These are phyloP conservation scores for Trypanosoma boissoni DNA, from an alignment of 208 protist genomes.

Conservation along the genomic window DNA sequence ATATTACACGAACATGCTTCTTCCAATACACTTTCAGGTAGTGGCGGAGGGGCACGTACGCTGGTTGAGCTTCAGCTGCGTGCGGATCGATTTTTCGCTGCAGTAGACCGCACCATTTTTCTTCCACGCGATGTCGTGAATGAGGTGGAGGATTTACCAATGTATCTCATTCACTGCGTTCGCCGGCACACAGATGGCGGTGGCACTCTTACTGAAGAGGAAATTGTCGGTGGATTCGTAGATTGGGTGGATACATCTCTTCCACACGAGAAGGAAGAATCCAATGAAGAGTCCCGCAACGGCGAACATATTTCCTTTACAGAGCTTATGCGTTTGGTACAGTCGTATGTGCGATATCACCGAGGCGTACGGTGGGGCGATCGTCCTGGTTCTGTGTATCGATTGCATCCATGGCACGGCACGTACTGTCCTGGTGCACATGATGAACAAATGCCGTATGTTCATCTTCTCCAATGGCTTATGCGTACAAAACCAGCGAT, in stretches of 20 bases:
- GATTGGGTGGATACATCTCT: conserved; percentile 36
- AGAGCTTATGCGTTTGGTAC: conserved; percentile 44
- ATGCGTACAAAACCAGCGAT: conserved; percentile 13
- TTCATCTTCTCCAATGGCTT: conserved; percentile 82
- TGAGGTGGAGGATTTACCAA: conserved; percentile 24
- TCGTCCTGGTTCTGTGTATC: conserved; percentile 38
- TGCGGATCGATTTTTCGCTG: conserved; percentile 18
- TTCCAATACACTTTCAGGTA: background rate
- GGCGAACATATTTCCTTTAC: conserved; percentile 35
- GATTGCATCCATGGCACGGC: conserved; percentile 67
- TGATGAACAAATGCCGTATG: conserved; percentile 69
- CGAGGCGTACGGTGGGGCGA: conserved; percentile 75
- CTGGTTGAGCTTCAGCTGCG: background rate
- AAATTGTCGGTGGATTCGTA: conserved; percentile 28
- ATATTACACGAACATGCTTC: conserved; percentile 4
- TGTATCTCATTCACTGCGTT: conserved; percentile 19
- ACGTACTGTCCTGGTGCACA: conserved; percentile 59
- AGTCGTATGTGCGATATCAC: conserved; percentile 74
- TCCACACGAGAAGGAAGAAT: background rate
- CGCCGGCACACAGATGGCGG: background rate
- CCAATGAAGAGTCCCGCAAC: background rate
- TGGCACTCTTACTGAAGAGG: conserved; percentile 24
- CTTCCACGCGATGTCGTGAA: conserved; percentile 24
- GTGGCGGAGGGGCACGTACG: background rate
- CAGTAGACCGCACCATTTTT: conserved; percentile 12